phyloP scores from a whole-genome alignment of 768 basidiomycete species.

The Piloderma croceum region DNA sequence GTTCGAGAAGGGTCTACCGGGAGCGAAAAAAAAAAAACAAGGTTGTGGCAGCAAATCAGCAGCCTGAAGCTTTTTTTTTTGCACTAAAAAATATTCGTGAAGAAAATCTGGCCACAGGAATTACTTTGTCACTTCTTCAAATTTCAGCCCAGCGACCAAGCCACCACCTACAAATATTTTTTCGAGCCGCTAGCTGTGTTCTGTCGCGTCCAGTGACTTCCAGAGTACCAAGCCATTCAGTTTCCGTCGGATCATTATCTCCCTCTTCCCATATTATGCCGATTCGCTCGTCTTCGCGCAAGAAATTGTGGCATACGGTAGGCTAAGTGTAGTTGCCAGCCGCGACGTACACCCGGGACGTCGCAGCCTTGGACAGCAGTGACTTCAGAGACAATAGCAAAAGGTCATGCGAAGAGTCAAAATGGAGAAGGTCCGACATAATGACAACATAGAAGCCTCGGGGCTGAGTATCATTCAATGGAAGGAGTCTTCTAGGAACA shows the following conservation, averaged over 20 bases:
- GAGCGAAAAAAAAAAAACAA: too few relatives aligned
- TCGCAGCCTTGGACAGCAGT: conserved; percentile 39
- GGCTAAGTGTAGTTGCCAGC: conserved; percentile 57
- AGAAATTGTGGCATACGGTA: conserved; percentile 49
- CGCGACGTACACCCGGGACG: conserved; percentile 52
- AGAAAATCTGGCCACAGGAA: too few relatives aligned
- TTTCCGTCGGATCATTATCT: conserved; percentile 22
- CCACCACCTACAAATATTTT: conserved; percentile 61
- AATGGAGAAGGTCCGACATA: conserved; percentile 70
- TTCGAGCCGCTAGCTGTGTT: conserved; percentile 44
- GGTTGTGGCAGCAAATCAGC: too few relatives aligned
- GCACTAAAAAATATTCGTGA: too few relatives aligned
- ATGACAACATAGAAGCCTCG: conserved; percentile 53
- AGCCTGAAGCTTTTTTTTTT: too few relatives aligned
- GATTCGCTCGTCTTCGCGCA: conserved; percentile 30
- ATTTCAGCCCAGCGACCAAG: conserved; percentile 43
- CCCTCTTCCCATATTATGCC: conserved; percentile 49
- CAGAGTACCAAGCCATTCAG: conserved; percentile 44
- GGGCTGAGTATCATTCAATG: too few relatives aligned
- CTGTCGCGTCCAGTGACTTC: conserved; percentile 41
- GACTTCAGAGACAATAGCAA: conserved; percentile 45
- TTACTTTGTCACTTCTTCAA: too few relatives aligned
- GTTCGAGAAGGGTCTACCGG: too few relatives aligned
- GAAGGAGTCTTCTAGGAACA: conserved; percentile 13
- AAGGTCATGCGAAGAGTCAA: conserved; percentile 52